These are phyloP conservation scores for Musa troglodytarum DNA, from an alignment of 176 grass and related monocot species.

Conservation along the genomic window DNA sequence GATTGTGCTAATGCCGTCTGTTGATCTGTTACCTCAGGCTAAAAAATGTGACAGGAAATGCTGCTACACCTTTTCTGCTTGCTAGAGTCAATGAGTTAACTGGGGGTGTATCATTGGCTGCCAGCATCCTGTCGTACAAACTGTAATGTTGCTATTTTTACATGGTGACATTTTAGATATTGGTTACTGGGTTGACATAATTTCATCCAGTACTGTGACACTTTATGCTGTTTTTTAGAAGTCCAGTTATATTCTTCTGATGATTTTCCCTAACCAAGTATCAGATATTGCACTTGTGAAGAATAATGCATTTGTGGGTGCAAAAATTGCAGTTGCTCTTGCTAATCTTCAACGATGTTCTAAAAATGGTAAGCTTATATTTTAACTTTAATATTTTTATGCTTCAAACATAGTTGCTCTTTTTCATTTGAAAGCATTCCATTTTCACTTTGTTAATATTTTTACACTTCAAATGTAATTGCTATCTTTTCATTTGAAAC, in stretches of 20 bases:
- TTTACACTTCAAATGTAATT: background rate
- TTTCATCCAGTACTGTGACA: background rate
- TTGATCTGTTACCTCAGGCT: conserved; percentile 37
- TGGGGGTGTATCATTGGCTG: conserved; percentile 59
- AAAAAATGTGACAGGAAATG: conserved; percentile 60
- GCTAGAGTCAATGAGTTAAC: conserved; percentile 80
- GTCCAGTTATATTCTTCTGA: background rate
- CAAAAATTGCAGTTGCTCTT: conserved; percentile 63
- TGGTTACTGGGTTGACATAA: background rate
- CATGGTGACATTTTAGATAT: background rate
- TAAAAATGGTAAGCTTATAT: conserved; percentile 29
- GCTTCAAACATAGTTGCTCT: background rate
- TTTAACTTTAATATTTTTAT: background rate
- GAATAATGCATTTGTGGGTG: conserved; percentile 79
- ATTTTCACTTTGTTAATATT: background rate
- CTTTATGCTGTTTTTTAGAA: background rate
- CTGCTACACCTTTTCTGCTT: conserved; percentile 72
- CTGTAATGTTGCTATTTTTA: conserved; percentile 1
- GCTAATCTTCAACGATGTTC: conserved; percentile 35
- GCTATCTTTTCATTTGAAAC: background rate
- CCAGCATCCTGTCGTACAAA: conserved; percentile 62
- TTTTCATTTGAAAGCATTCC: background rate
- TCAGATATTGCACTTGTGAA: conserved; percentile 93
- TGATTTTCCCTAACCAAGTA: conserved; percentile 35
- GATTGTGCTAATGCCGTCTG: background rate